Conservation (phyloP, 192 early-diverging fungal genomes). For the Linnemannia exigua region DNA sequence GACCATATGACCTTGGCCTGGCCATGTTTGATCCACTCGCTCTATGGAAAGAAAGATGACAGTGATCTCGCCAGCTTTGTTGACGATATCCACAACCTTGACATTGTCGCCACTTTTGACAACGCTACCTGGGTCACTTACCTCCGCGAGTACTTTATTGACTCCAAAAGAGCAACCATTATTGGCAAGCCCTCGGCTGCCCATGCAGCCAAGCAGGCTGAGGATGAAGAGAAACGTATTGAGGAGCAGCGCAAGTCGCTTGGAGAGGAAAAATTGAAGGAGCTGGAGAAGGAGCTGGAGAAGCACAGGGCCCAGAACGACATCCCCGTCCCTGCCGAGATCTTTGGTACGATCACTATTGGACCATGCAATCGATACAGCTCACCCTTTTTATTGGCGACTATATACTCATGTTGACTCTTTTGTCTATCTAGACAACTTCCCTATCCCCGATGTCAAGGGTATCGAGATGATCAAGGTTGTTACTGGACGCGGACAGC, state of each 20-base stretch:
- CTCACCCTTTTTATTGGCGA: background rate
- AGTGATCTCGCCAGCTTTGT: conserved; percentile 60
- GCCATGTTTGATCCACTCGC: conserved; percentile 60
- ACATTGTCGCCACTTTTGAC: conserved; percentile 57
- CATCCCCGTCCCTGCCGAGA: conserved; percentile 64
- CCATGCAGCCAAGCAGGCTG: conserved; percentile 62
- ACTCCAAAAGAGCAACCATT: conserved; percentile 61
- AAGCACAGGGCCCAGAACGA: conserved; percentile 66
- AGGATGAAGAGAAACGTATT: conserved; percentile 66
- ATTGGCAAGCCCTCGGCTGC: conserved; percentile 69
- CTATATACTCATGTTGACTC: too few relatives aligned
- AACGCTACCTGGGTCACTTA: conserved; percentile 62
- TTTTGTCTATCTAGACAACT: conserved; percentile 46
- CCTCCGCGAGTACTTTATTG: conserved; percentile 64
- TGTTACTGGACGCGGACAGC: conserved; percentile 59
- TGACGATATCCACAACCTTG: conserved; percentile 61
- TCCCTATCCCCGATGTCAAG: conserved; percentile 66
- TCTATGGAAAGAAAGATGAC: conserved; percentile 67
- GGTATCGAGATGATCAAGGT: conserved; percentile 68
- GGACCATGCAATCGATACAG: too few relatives aligned
- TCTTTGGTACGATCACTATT: conserved; percentile 48
- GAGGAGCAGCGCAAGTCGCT: conserved; percentile 62
- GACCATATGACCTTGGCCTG: conserved; percentile 50
- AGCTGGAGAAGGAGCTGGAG: conserved; percentile 62
- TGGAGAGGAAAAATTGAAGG: conserved; percentile 61